Percentiles rank a stretch among this genome's conserved stretches.
Conservation (phyloP, 192 early-diverging fungal genomes). For the Coemansia umbellata region DNA sequence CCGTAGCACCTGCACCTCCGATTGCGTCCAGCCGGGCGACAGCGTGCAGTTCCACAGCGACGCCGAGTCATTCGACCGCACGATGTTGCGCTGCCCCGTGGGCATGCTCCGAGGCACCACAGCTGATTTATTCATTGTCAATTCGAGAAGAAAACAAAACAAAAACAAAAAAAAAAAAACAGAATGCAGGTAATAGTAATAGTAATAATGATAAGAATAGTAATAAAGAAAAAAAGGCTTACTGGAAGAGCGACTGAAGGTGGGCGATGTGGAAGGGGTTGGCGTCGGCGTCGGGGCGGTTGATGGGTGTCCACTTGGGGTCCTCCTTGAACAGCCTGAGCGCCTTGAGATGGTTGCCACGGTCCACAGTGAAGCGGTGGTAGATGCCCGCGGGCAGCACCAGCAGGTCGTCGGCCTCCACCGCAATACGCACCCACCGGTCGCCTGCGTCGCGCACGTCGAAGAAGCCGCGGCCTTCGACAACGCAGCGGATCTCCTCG, state of each 20-base stretch:
- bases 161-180: constrained; percentile 10
- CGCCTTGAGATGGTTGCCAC: constrained; percentile 78
- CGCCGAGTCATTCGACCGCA: constrained; percentile 90
- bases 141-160: neutral
- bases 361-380: constrained; percentile 92
- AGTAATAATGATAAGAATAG: neutral
- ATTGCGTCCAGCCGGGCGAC: constrained; percentile 86
- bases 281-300: constrained; percentile 62
- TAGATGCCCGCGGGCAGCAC: constrained; percentile 94
- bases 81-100: constrained; percentile 80
- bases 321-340: constrained; percentile 84
- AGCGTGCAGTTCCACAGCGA: constrained; percentile 94
- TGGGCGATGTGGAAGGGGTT: constrained; percentile 56
- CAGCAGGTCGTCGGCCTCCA: constrained; percentile 73
- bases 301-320: constrained; percentile 78
- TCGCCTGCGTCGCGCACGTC: constrained; percentile 64
- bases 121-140: constrained; percentile 1
- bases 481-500: constrained; percentile 93
- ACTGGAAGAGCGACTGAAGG: constrained; percentile 13
- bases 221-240: constrained; percentile 1
- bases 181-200: neutral
- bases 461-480: constrained; percentile 93
- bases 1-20: constrained; percentile 78
- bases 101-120: constrained; percentile 85
- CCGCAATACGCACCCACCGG: constrained; percentile 83